Percentiles rank a stretch among this genome's conserved stretches.
phyloP scores from a whole-genome alignment of 1,284 basidiomycete genomes.

The Gymnopus androsaceus region DNA sequence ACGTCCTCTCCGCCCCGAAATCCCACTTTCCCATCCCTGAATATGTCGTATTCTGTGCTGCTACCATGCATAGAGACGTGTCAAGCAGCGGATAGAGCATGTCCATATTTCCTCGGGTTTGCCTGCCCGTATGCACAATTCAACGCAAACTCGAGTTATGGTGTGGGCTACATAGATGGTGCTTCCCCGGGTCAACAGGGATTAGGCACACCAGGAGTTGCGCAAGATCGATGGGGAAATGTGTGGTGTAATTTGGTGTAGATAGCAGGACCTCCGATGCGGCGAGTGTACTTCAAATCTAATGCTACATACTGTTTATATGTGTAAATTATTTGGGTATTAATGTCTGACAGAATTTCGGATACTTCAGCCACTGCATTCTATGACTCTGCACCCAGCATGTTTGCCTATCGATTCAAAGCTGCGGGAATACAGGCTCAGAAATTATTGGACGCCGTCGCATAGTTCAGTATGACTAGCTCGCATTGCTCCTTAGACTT shows the following conservation, averaged over 20 bases:
- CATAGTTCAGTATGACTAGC: no score
- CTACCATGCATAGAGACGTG: constrained; percentile 82
- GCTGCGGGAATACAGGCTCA: no score
- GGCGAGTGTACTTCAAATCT: not conserved
- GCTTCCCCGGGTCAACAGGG: constrained; percentile 49
- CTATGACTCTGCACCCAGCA: no score
- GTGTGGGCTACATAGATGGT: constrained; percentile 67
- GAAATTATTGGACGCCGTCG: no score
- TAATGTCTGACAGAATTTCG: no score
- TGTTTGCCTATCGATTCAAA: no score
- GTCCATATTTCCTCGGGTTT: constrained; percentile 74
- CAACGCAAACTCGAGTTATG: constrained; percentile 74
- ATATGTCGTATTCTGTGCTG: constrained; percentile 56
- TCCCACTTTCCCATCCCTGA: constrained; percentile 46
- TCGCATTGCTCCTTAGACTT: no score
- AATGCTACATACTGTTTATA: no score
- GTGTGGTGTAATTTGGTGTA: constrained; percentile 67
- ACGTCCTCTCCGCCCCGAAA: constrained; percentile 44
- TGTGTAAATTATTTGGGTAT: no score
- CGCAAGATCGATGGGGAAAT: constrained; percentile 77
- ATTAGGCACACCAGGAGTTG: constrained; percentile 49
- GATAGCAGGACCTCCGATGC: not conserved
- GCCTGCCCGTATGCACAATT: constrained; percentile 66
- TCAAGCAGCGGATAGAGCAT: constrained; percentile 71
- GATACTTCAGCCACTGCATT: no score